Evolutionary conservation across 805 yeast genomes (phyloP).

Genomic region (Debaryomyces castellii): DNA sequence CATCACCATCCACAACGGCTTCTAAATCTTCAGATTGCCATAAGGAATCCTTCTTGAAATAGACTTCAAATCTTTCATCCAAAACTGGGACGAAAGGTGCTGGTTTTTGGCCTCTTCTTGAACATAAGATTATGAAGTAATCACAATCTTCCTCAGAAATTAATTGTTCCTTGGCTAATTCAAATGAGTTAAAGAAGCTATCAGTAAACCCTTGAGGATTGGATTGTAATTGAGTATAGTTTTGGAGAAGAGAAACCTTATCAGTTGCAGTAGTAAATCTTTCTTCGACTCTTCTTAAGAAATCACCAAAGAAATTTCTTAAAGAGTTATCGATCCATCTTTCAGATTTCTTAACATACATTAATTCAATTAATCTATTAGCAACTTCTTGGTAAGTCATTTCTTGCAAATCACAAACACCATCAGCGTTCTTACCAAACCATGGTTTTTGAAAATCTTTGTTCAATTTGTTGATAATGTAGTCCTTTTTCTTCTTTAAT

Average conservation of each 20-base stretch:
- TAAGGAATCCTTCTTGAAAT: slow-evolving; percentile 96
- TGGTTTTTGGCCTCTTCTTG: slow-evolving; percentile 88
- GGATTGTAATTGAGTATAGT: slow-evolving; percentile 61
- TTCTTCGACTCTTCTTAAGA: slow-evolving; percentile 93
- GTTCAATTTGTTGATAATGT: slow-evolving; percentile 81
- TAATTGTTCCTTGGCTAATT: slow-evolving; percentile 75
- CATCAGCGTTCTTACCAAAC: slow-evolving; percentile 81
- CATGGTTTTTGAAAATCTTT: slow-evolving; percentile 97
- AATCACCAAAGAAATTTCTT: slow-evolving; percentile 83
- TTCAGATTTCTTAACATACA: slow-evolving; percentile 73
- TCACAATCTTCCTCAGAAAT: slow-evolving; percentile 95
- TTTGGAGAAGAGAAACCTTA: slow-evolving; percentile 68
- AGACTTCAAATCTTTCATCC: slow-evolving; percentile 91
- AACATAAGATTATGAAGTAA: slow-evolving; percentile 80
- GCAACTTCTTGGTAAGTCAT: slow-evolving; percentile 96
- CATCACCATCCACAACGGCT: slow-evolving; percentile 94
- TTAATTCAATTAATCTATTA: slow-evolving; percentile 79
- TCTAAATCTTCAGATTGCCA: slow-evolving; percentile 99
- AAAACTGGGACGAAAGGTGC: slow-evolving; percentile 96
- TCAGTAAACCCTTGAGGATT: slow-evolving; percentile 61
- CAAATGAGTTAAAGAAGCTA: slow-evolving; percentile 63
- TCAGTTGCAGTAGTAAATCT: slow-evolving; percentile 68
- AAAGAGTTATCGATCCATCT: slow-evolving; percentile 89
- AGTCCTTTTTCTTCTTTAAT: slow-evolving; percentile 76
- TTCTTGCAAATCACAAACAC: slow-evolving; percentile 87